Evolutionary conservation across 257 asterid genomes (phyloP).

Genomic region (Ophiorrhiza pumila): DNA sequence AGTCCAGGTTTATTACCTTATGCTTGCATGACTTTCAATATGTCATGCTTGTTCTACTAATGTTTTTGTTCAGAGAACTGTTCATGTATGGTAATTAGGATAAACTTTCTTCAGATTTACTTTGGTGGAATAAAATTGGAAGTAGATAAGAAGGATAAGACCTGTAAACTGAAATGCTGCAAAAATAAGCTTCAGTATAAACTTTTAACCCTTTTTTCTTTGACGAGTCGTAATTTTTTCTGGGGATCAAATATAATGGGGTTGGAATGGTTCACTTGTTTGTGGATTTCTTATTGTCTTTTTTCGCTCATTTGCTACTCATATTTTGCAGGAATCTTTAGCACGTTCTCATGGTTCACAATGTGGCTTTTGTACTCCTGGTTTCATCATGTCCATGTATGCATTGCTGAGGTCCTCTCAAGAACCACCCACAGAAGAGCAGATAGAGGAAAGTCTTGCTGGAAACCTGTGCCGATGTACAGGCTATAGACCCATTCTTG

Average conservation of each 20-base stretch:
- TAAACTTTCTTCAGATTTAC: not conserved
- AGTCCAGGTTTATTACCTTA: constrained; percentile 58
- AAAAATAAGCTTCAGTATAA: not conserved
- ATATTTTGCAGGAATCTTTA: constrained; percentile 66
- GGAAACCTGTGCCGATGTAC: constrained; percentile 98
- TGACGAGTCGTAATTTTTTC: not conserved
- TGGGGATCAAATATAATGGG: not conserved
- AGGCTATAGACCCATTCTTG: constrained; percentile 91
- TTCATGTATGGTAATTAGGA: not conserved
- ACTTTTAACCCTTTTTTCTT: not conserved
- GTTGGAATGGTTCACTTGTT: not conserved
- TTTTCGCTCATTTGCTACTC: constrained; percentile 12
- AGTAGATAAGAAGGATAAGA: not conserved
- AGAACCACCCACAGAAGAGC: constrained; percentile 68
- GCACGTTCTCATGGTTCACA: constrained; percentile 92
- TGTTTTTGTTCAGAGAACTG: not conserved
- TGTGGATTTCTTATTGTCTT: not conserved
- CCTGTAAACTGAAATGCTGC: not conserved
- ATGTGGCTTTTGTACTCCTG: constrained; percentile 99
- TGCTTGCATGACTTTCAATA: not conserved
- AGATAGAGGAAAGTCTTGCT: constrained; percentile 89
- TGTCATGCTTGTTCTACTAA: not conserved
- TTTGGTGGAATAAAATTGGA: not conserved
- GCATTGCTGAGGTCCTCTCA: constrained; percentile 75
- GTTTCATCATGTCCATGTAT: constrained; percentile 94